A percentile compares a stretch with the other conserved stretches of the same genome.
phyloP scores from a whole-genome alignment of 1,284 basidiomycete genomes.

The Tilletia setariae region DNA sequence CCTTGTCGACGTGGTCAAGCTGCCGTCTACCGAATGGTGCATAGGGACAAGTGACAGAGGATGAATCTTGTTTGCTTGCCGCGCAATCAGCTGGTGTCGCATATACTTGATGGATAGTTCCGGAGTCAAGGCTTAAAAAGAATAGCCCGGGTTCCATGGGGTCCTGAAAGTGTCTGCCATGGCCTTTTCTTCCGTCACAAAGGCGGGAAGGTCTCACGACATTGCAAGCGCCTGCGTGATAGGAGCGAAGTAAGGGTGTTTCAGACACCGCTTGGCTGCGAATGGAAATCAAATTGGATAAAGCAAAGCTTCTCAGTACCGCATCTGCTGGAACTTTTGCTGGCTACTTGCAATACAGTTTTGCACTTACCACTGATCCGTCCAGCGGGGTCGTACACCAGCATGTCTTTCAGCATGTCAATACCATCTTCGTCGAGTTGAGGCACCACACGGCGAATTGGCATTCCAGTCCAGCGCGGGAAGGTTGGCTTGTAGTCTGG shows the following conservation, averaged over 20 bases:
- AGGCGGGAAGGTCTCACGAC: background rate
- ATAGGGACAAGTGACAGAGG: no score
- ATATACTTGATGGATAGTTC: no score
- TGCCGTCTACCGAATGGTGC: no score
- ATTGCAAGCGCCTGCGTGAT: background rate
- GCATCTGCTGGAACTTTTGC: no score
- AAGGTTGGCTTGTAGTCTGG: slow-evolving; percentile 97
- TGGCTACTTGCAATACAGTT: no score
- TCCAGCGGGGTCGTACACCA: slow-evolving; percentile 89
- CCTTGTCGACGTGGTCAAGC: no score
- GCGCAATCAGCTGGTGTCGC: no score
- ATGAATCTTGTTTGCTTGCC: no score
- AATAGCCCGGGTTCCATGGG: no score
- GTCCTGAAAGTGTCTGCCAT: no score
- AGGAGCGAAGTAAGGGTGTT: slow-evolving; percentile 35
- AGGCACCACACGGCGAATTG: slow-evolving; percentile 61
- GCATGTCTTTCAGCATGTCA: slow-evolving; percentile 63
- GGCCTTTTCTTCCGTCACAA: background rate
- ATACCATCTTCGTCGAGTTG: slow-evolving; percentile 41
- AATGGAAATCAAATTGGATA: background rate
- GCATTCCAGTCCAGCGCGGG: slow-evolving; percentile 78
- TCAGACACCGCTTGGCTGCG: slow-evolving; percentile 60
- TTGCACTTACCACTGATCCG: slow-evolving; percentile 62
- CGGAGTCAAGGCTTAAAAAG: no score
- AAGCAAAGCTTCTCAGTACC: background rate